These are phyloP conservation scores for Saccharomyces mikatae DNA, from an alignment of 805 yeast species.

Conservation along the genomic window DNA sequence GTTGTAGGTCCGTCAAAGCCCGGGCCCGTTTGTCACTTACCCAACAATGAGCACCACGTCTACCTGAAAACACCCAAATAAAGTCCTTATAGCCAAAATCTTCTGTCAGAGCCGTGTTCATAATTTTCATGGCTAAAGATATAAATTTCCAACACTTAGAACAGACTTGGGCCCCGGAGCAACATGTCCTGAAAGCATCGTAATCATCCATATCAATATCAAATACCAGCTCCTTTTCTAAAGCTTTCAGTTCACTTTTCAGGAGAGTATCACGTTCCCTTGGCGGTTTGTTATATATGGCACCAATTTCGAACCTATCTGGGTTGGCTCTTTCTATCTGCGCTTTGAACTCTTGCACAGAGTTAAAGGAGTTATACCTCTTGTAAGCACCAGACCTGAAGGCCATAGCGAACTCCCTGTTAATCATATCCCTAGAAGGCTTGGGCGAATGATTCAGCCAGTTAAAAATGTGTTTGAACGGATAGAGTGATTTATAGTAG, in stretches of 20 bases:
- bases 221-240: conserved; percentile 80
- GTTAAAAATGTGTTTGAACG: conserved; percentile 69
- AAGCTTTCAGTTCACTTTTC: conserved; percentile 69
- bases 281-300: conserved; percentile 84
- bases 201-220: conserved; percentile 98
- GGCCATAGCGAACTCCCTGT: conserved; percentile 92
- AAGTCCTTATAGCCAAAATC: conserved; percentile 86
- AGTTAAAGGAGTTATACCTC: conserved; percentile 71
- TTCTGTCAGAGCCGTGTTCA: conserved; percentile 63
- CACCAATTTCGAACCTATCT: conserved; percentile 90
- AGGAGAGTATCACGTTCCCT: conserved; percentile 70
- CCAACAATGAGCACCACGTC: conserved; percentile 99
- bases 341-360: conserved; percentile 65
- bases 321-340: conserved; percentile 71
- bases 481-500: conserved; percentile 64
- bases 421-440: conserved; percentile 67
- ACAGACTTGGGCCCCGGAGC: conserved; percentile 79
- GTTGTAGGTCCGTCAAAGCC: conserved; percentile 55
- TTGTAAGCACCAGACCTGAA: conserved; percentile 80
- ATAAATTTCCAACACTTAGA: conserved; percentile 89
- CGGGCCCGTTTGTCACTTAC: conserved; percentile 82
- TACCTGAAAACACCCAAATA: conserved; percentile 94
- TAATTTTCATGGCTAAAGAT: conserved; percentile 68
- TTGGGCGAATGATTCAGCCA: conserved; percentile 86
- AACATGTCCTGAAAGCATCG: conserved; percentile 89